A percentile compares a stretch with the other conserved stretches of the same genome.
phyloP scores from a whole-genome alignment of 371 early-diverging fungal genomes.

The Mortierella sp. region DNA sequence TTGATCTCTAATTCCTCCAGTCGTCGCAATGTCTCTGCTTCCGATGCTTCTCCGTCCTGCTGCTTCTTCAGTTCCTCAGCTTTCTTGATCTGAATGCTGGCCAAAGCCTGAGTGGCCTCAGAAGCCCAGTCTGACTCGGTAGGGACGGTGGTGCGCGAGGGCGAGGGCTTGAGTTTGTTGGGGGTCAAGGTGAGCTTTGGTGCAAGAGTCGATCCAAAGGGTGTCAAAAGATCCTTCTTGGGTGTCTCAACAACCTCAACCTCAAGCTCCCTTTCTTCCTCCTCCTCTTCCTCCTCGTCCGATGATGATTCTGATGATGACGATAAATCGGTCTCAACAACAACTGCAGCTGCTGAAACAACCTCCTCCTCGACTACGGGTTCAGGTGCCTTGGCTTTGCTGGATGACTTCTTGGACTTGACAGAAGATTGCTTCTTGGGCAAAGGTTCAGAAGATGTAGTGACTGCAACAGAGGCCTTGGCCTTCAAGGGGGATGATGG shows the following conservation, averaged over 20 bases:
- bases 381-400: constrained; percentile 1
- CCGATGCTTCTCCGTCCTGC: constrained; percentile 29
- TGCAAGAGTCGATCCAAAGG: constrained; percentile 47
- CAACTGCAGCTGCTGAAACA: background rate
- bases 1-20: constrained; percentile 49
- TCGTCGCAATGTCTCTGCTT: constrained; percentile 39
- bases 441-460: background rate
- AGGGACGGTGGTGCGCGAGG: constrained; percentile 12
- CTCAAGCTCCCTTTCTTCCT: background rate
- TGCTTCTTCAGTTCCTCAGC: constrained; percentile 28
- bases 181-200: constrained; percentile 52
- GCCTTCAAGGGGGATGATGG: constrained; percentile 47
- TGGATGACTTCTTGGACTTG: constrained; percentile 4
- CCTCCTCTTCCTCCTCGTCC: constrained; percentile 11
- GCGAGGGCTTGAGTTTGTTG: constrained; percentile 23
- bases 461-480: constrained; percentile 41
- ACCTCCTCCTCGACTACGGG: constrained; percentile 1
- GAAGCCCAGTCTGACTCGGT: constrained; percentile 51
- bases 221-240: constrained; percentile 15
- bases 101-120: constrained; percentile 48
- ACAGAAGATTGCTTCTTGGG: background rate
- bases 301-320: background rate
- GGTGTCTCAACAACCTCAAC: constrained; percentile 9
- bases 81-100: constrained; percentile 44
- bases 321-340: background rate